Evolutionary conservation across 2,329 filamentous ascomycete species (phyloP), one percentile per base, ranked within the genome.

Genomic region (Acephala macrosclerotiorum): DNA sequence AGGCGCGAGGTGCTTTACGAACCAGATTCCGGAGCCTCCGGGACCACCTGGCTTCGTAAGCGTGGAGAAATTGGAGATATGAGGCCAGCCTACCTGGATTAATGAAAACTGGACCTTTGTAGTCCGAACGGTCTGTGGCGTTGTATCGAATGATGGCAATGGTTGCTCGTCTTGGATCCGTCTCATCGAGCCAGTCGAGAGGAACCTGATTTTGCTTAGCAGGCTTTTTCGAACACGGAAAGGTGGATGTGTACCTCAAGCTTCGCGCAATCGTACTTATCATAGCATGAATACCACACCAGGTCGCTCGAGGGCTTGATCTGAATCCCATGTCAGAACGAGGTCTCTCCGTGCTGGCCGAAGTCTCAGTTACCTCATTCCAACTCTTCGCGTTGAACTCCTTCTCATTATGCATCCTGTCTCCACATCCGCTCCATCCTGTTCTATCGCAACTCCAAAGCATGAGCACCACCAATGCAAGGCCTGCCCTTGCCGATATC

Each of bases 11-110:
- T 65, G 20, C 53, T 66, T 65, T 9, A 71, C 38, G 29, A 62
- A 68, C 51, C 42, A 70, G 5, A 67, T 71, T 3, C 82, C 84
- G 1, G 82, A 84, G 1, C 83, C 84, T 7, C 84, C 84, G 9
- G 84, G 84, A 0, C 84, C 82, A 8, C 71, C 70, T 65, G 29
- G 8, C 18, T n/a, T 29, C 3, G 25, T 35, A 3, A 47, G 18
- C 60, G 1, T 38, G 42, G 22, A 38, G 1, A 22, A 22, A 6
- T 29, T 11, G 1, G 11, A 2, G 7, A 2, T 8, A 5, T 3
- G 22, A 38, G 33, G 26, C 7, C 3, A 16, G 29, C 2, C 22
- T 57, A 65, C 63, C 63, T n/a, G 71, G 71, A 38, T 73, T 73
- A 8, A 70, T 70, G 49, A 72, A 72, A 0, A 73, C 57, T 1